Conservation (phyloP, 352 stramenopile species). For the Pseudoperonospora humuli region DNA sequence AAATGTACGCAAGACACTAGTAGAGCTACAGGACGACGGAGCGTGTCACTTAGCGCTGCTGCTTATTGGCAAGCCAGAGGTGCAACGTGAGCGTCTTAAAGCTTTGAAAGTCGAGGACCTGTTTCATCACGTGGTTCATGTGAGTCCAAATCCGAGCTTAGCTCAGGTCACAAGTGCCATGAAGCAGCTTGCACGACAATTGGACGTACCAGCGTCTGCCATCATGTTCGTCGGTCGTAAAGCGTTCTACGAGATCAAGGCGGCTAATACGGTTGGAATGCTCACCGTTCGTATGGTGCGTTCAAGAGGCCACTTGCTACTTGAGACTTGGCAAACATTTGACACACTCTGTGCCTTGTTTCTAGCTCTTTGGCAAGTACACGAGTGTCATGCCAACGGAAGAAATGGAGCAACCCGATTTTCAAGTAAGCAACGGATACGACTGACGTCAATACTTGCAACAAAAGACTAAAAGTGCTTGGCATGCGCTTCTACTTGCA, state of each 20-base stretch:
- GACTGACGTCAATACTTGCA: background rate
- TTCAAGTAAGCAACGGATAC: constrained; percentile 35
- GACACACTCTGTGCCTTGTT: constrained; percentile 2
- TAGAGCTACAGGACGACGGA: constrained; percentile 40
- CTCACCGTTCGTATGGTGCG: constrained; percentile 70
- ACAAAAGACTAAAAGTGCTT: background rate
- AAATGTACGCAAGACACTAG: constrained; percentile 38
- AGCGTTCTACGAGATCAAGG: constrained; percentile 85
- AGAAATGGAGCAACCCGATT: constrained; percentile 73
- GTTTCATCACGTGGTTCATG: constrained; percentile 58
- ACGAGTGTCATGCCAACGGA: constrained; percentile 79
- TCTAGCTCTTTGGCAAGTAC: constrained; percentile 79
- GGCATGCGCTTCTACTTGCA: constrained; percentile 6
- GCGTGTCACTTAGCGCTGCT: constrained; percentile 58
- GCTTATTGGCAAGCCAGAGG: constrained; percentile 65
- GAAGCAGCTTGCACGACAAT: constrained; percentile 51
- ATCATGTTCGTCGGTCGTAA: constrained; percentile 79
- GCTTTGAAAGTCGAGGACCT: constrained; percentile 55
- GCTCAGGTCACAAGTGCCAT: constrained; percentile 59
- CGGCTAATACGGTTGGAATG: constrained; percentile 68
- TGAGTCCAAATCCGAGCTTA: constrained; percentile 58
- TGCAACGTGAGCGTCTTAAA: constrained; percentile 65
- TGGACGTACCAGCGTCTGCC: constrained; percentile 64
- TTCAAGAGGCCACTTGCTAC: background rate
- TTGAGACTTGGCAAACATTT: constrained; percentile 3